Evolutionary conservation across 176 grass and related monocot genomes (phyloP), one percentile per base, ranked within the genome.

Genomic region (Triticum monococcum): DNA sequence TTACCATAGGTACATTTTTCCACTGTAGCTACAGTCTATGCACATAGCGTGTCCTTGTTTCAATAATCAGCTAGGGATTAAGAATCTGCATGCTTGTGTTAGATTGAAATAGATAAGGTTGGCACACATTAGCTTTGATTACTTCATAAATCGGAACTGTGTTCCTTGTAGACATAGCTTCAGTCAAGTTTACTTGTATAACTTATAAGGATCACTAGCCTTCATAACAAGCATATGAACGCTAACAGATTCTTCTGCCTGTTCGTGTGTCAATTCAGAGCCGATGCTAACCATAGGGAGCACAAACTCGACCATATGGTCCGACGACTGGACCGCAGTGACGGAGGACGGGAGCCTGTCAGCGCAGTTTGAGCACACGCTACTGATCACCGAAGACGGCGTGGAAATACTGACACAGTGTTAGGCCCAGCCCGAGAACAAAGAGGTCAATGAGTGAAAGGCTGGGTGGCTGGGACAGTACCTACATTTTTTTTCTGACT

Each of bases 281-380:
- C 93, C 96, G 25, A 98, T 98, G 96, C 26, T 98, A 86, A 96
- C 93, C 78, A 56, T 95, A 11, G 96, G 96, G 66, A 94, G 90
- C 91, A 92, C 83, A 75, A 88, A 91, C 45, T 86, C 90, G 72
- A 83, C 84, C 32, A 96, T 96, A 66, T 98, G 96, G 96, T 78
- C 86, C 2, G 96, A 98, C 86, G 88, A 94, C 66, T 98, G 93
- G 91, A 96, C 93, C 8, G 96, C 96, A 1, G 93, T 98, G 46
- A 98, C 96, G 3, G 88, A 95, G 88, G 96, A 98, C 37, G 84
- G 93, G 40, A 92, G 92, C 79, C 78, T 98, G 71, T 94, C 93
- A 17, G 90, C 96, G 31, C 96, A 98, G 64, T 98, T 98, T 56
- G 96, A 98, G 89, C 93, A 96, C 87, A 98, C 92, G 0, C 79